Evolutionary conservation across 257 asterid genomes (phyloP).

Genomic region (Ophiorrhiza pumila): DNA sequence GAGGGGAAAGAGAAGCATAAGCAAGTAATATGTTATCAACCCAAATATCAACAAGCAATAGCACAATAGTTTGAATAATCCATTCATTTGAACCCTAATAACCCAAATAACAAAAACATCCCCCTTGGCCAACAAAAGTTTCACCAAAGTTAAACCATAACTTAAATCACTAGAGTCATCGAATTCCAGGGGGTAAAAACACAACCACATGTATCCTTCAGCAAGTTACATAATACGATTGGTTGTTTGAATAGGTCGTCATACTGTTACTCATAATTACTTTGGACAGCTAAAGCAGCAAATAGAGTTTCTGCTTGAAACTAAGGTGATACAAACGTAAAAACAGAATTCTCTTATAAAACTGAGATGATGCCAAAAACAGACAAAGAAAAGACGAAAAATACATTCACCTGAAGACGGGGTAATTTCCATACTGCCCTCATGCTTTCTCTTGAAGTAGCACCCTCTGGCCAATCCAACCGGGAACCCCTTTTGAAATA

Average conservation of each 20-base stretch:
- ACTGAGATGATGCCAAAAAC: neutral
- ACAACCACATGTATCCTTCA: too few relatives aligned
- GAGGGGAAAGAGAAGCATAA: neutral
- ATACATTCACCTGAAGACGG: constrained; percentile 45
- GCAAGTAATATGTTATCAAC: neutral
- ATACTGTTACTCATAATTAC: neutral
- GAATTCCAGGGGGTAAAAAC: too few relatives aligned
- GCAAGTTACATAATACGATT: neutral
- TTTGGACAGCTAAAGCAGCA: neutral
- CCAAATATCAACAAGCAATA: neutral
- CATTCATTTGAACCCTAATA: too few relatives aligned
- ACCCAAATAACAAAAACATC: too few relatives aligned
- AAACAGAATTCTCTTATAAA: neutral
- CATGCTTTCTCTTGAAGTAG: constrained; percentile 48
- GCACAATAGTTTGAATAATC: too few relatives aligned
- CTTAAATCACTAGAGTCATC: too few relatives aligned
- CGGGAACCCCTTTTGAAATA: constrained; percentile 40
- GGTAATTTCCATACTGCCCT: constrained; percentile 42
- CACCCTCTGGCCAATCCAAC: constrained; percentile 53
- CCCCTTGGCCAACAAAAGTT: too few relatives aligned
- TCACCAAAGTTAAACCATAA: too few relatives aligned
- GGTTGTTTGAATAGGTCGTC: neutral
- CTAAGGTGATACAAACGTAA: neutral
- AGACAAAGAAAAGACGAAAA: neutral
- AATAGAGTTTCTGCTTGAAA: neutral